These are phyloP conservation scores for Monosporascus ibericus DNA, from an alignment of 2,329 filamentous ascomycete species.

Conservation along the genomic window DNA sequence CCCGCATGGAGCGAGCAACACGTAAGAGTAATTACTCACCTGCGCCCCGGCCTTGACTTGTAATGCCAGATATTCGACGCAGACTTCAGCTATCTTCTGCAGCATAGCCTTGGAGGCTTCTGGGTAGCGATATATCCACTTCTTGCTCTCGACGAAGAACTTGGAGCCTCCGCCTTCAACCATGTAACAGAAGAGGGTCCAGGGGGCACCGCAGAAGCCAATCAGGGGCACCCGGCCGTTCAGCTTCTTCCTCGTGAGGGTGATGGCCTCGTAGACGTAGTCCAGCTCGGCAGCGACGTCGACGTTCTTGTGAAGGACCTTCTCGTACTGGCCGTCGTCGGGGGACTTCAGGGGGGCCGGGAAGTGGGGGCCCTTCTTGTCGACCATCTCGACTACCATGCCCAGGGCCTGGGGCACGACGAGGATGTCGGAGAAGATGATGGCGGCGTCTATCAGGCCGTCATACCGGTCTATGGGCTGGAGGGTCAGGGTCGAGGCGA, in stretches of 20 bases:
- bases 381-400: constrained; percentile 97
- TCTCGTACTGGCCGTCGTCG: constrained; percentile 73
- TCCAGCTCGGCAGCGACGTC: constrained; percentile 78
- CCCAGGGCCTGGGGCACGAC: constrained; percentile 97
- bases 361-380: constrained; percentile 95
- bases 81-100: constrained; percentile 88
- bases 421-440: constrained; percentile 98
- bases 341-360: constrained; percentile 76
- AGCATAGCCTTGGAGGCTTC: constrained; percentile 74
- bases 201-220: constrained; percentile 94
- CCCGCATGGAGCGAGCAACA: not conserved
- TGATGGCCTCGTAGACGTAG: constrained; percentile 96
- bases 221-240: constrained; percentile 85
- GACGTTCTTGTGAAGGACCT: constrained; percentile 71
- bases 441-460: constrained; percentile 89
- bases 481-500: constrained; percentile 87
- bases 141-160: constrained; percentile 89
- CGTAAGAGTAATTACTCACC: constrained; percentile 35
- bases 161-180: constrained; percentile 96
- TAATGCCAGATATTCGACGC: constrained; percentile 86
- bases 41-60: constrained; percentile 93
- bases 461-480: constrained; percentile 90
- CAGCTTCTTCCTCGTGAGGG: constrained; percentile 81
- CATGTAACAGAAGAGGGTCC: constrained; percentile 98
- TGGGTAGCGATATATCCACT: constrained; percentile 89